Evolutionary conservation across 305 asterid species (phyloP), one percentile per base, ranked within the genome.

Genomic region (Fraxinus albicans): DNA sequence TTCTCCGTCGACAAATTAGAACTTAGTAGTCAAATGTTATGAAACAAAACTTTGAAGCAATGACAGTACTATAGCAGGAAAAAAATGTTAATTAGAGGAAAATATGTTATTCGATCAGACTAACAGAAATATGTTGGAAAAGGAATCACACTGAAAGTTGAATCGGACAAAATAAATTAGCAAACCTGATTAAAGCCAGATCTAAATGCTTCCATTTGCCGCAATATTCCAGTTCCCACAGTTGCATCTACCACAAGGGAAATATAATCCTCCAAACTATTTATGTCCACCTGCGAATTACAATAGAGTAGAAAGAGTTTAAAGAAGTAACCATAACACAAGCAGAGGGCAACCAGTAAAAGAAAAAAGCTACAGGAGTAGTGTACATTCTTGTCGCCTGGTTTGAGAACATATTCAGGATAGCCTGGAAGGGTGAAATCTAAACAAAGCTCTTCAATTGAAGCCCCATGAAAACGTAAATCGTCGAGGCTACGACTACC

Each of bases 391-490:
- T 88, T 91, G 81, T 89, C 84, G 86, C 93, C 95, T 81, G 91
- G 89, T 84, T 92, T 94, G 87, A 97, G 89, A 55, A 89, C 86
- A 87, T 93, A 95, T 77, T 92, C 98, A 8, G 99, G 96, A 83
- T 94, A 86, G 84, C 99, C 99, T 27, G 99, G 99, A 84, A 94
- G 91, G 19, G 98, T 91, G 89, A 97, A 97, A 89, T 97, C 99
- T 83, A 97, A 87, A 87, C 91, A 97, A 40, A 97, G 98, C 84
- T 97, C 97, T 86, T 93, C 99, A 76, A 95, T 80, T 80, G 94
- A 87, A 65, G 92, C 89, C 88, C 99, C 99, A 60, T 91, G 96
- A 69, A 92, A 94, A 81, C 73, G 82, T 40, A 97, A 80, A 70
- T 93, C 94, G 44, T 89, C 93, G 17, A 84, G 83, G 44, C 85